Evolutionary conservation across 1,139 yeast species (phyloP).

Genomic region (Yamadazyma epiphylla): DNA sequence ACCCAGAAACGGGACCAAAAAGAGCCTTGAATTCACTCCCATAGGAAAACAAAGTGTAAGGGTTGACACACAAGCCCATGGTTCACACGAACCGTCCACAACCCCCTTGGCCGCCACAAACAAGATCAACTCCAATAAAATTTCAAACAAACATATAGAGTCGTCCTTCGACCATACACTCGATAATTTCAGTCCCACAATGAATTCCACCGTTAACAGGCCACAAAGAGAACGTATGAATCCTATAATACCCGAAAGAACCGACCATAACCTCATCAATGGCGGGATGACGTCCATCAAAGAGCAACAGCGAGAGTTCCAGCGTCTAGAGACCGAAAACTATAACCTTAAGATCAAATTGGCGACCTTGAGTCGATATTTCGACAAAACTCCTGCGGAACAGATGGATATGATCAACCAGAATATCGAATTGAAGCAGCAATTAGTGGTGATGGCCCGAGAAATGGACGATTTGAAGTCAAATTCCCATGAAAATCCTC

Average conservation of each 20-base stretch:
- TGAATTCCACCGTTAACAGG: constrained; percentile 4
- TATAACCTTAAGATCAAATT: constrained; percentile 59
- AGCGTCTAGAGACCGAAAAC: constrained; percentile 55
- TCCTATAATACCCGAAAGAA: constrained; percentile 1
- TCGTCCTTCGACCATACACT: constrained; percentile 33
- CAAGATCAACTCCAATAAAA: constrained; percentile 8
- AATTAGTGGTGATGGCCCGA: constrained; percentile 17
- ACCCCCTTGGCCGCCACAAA: constrained; percentile 8
- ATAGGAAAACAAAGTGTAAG: constrained; percentile 21
- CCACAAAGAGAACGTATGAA: neutral
- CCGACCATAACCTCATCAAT: constrained; percentile 1
- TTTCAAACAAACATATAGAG: constrained; percentile 13
- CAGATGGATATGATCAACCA: constrained; percentile 33
- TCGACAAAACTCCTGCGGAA: constrained; percentile 45
- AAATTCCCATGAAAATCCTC: too few species aligned
- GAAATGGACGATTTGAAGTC: constrained; percentile 7
- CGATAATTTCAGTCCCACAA: constrained; percentile 16
- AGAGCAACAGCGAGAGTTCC: constrained; percentile 51
- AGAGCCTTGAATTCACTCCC: constrained; percentile 39
- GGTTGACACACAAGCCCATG: constrained; percentile 1
- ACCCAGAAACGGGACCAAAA: constrained; percentile 15
- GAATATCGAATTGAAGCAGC: constrained; percentile 40
- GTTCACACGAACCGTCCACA: neutral
- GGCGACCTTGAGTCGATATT: constrained; percentile 47
- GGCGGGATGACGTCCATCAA: constrained; percentile 29